Evolutionary conservation across 2,329 filamentous ascomycete genomes (phyloP).

Genomic region (Trichoderma sp.): DNA sequence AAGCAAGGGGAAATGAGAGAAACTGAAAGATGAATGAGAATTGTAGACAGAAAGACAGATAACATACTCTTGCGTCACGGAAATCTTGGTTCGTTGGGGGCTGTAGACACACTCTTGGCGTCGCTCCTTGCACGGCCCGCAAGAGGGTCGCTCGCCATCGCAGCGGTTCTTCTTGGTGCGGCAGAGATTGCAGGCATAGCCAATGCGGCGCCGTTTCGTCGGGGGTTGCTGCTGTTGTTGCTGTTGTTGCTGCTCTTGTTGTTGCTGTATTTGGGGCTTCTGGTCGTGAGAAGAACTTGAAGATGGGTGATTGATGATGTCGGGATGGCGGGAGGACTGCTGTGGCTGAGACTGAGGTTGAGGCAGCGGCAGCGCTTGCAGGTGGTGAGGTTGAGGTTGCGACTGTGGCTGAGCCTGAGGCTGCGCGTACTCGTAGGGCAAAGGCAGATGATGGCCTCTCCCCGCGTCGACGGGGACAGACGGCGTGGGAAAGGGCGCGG

Average conservation of each 20-base stretch:
- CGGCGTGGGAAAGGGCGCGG: constrained; percentile 2
- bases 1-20: neutral
- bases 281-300: neutral
- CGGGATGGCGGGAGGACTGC: neutral
- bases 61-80: constrained; percentile 16
- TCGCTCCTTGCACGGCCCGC: constrained; percentile 17
- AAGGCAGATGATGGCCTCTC: neutral
- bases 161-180: constrained; percentile 15
- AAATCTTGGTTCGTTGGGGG: constrained; percentile 13
- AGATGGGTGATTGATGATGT: neutral
- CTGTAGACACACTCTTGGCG: constrained; percentile 17
- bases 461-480: neutral
- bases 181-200: constrained; percentile 11
- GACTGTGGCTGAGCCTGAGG: neutral
- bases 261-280: neutral
- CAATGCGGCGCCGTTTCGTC: neutral
- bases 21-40: neutral
- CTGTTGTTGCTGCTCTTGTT: neutral
- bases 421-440: neutral
- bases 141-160: constrained; percentile 13
- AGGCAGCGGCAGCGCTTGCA: neutral
- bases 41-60: neutral
- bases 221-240: neutral
- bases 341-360: neutral
- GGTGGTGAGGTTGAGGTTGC: neutral